A percentile compares a stretch with the other conserved stretches of the same genome.
Evolutionary conservation across 441 rosid genomes (phyloP).

Genomic region (Pelargonium myrrhifolium): DNA sequence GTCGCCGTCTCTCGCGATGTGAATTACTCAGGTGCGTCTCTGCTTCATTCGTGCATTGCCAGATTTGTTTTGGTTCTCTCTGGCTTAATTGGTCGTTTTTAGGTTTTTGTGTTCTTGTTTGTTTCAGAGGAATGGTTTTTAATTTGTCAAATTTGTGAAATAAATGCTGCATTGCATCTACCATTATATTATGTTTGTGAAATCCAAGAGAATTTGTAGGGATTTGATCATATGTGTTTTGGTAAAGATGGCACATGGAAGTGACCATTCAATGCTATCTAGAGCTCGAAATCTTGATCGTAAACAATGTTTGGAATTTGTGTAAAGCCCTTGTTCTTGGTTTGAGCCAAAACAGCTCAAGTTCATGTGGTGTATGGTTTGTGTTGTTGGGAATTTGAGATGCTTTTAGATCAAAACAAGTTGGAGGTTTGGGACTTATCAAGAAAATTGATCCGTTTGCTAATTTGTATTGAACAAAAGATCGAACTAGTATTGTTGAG

Average conservation of each 20-base stretch:
- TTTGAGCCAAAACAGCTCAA: no score
- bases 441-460: background rate
- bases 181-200: no score
- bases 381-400: background rate
- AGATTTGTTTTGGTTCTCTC: background rate
- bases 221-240: no score
- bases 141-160: no score
- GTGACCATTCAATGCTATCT: no score
- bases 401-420: background rate
- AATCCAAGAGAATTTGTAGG: no score
- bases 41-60: background rate
- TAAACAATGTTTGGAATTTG: no score
- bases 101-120: background rate
- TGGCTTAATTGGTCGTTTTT: background rate
- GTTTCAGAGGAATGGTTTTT: background rate
- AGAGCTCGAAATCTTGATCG: no score
- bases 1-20: conserved; percentile 48
- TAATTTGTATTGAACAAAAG: background rate
- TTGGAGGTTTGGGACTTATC: background rate
- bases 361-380: background rate
- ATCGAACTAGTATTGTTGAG: background rate
- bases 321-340: no score
- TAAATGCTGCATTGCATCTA: no score
- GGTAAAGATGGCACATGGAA: no score
- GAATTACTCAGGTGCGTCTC: conserved; percentile 38